Evolutionary conservation across 768 basidiomycete genomes (phyloP).

Genomic region (Neoboletus brunneissimus): DNA sequence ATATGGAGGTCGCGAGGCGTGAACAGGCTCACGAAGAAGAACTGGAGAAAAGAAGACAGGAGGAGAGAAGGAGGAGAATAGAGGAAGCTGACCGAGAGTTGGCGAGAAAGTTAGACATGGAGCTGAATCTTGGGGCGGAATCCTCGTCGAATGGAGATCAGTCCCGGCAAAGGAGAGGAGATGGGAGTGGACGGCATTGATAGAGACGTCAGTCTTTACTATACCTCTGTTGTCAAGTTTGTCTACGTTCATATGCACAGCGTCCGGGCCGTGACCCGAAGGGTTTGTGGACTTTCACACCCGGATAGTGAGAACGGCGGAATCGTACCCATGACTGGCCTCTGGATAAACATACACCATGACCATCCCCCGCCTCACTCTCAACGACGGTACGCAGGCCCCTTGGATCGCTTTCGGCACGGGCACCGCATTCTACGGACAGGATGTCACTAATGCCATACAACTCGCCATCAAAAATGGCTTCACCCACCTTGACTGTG

Average conservation of each 20-base stretch:
- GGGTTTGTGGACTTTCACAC: background rate
- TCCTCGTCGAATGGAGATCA: slow-evolving; percentile 22
- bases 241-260: too few species aligned
- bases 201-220: background rate
- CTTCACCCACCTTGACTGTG: background rate
- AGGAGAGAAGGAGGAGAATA: slow-evolving; percentile 20
- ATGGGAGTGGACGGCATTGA: slow-evolving; percentile 2
- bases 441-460: background rate
- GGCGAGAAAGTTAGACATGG: slow-evolving; percentile 51
- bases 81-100: slow-evolving; percentile 38
- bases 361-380: background rate
- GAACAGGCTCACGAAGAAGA: slow-evolving; percentile 33
- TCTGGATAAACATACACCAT: too few species aligned
- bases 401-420: slow-evolving; percentile 4
- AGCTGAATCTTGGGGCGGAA: slow-evolving; percentile 26
- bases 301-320: background rate
- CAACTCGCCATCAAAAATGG: background rate
- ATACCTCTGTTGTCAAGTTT: background rate
- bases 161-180: slow-evolving; percentile 1
- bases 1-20: slow-evolving; percentile 34
- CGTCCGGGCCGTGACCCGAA: background rate
- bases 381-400: background rate
- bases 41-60: slow-evolving; percentile 28
- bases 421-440: background rate
- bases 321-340: background rate